phyloP scores from a whole-genome alignment of 2,329 filamentous ascomycete genomes.

The Lachnellula arida region DNA sequence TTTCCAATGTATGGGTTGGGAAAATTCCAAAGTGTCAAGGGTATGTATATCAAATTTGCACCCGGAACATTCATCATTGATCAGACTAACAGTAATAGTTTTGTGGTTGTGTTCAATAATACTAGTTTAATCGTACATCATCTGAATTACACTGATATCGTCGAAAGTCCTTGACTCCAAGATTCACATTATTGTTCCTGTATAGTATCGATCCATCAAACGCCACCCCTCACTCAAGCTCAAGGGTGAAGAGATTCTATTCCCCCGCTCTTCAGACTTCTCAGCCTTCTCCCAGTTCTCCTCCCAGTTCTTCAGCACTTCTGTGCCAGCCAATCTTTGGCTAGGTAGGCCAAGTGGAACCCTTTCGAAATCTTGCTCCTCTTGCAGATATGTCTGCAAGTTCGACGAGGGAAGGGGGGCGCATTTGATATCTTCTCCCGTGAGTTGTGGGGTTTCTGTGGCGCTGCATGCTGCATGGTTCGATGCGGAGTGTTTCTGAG shows the following conservation, averaged over 20 bases:
- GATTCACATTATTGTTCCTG: background rate
- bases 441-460: background rate
- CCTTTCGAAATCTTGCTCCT: conserved; percentile 12
- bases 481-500: too few relatives aligned
- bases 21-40: too few relatives aligned
- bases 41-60: too few relatives aligned
- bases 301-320: conserved; percentile 11
- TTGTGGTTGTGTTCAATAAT: too few relatives aligned
- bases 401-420: conserved; percentile 6
- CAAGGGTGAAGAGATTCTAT: too few relatives aligned
- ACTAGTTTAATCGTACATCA: background rate
- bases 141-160: too few relatives aligned
- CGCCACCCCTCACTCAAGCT: background rate
- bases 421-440: background rate
- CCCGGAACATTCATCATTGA: too few relatives aligned
- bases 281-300: conserved; percentile 6
- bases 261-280: background rate
- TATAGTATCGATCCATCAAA: background rate
- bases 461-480: background rate
- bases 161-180: too few relatives aligned
- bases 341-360: conserved; percentile 1
- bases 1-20: too few relatives aligned
- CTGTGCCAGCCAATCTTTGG: background rate
- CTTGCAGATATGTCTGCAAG: conserved; percentile 12
- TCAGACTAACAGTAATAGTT: too few relatives aligned